Evolutionary conservation across 1,284 basidiomycete genomes (phyloP), one percentile per base, ranked within the genome.

Genomic region (Cutaneotrichosporon sp.): DNA sequence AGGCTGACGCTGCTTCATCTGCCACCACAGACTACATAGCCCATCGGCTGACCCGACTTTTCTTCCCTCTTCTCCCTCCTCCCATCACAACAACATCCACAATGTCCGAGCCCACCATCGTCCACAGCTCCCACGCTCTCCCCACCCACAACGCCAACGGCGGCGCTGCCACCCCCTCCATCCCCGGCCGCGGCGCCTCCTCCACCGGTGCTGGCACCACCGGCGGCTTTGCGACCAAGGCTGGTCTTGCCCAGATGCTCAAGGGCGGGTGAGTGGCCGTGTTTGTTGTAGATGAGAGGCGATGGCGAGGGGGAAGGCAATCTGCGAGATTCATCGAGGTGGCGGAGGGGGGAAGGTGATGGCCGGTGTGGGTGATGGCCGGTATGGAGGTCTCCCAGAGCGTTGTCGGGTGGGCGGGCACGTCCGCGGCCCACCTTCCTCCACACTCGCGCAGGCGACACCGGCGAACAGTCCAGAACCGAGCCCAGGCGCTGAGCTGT

Each of bases 201-300:
- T 25, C 29, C 22, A 65, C 63, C 34, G 69, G 68, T 33, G 72
- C 73, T 46, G 84, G 84, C 49, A 86, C 83, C 62, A n/a, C 45
- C 24, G 91, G 91, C 46, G 93, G 92, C 9, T 95, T 93, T 74
- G 89, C 89, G 42, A 92, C 97, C 77, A 97, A 97, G 82, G 92
- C 91, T 27, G 92, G 92, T 62, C 83, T 97, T 50, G 93, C 93
- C 1, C 92, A 95, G 83, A 95, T 95, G 93, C 84, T 95, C 72
- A 95, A 95, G 84, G 91, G 77, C 54, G 76, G 74, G 74, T 77
- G 66, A 72, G 73, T 73, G 82, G 92, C 91, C 22, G 4, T 9
- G n/a, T n/a, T n/a, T n/a, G n/a, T n/a, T n/a, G n/a, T n/a, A n/a
- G n/a, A n/a, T n/a, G n/a, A n/a, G n/a, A n/a, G n/a, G n/a, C n/a